Evolutionary conservation across 257 asterid genomes (phyloP), one percentile per base, ranked within the genome.

Genomic region (Petunia secreta): DNA sequence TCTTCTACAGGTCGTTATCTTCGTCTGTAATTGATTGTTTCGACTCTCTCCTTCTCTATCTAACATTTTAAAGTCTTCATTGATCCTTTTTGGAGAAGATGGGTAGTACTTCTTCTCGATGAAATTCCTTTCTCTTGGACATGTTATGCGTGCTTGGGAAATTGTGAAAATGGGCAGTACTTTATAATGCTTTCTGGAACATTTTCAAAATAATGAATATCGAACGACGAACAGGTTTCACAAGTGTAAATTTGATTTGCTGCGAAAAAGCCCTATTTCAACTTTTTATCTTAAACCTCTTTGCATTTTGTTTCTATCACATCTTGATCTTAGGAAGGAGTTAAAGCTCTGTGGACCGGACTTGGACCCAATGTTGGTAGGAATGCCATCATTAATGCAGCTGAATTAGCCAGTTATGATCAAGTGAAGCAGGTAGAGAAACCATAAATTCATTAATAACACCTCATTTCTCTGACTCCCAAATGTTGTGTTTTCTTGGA

Each of bases 371-470:
- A 96, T 78, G 58, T 94, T 84, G 97, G 93, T 36, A 96, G 99
- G 75, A 96, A 96, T 89, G 99, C 99, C 59, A 94, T 96, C 82
- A 94, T 96, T 83, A 96, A 96, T 85, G 98, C 98, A 53, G 99
- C 98, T 80, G 99, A 96, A 83, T 85, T 96, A 78, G 98, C 99
- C 64, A 96, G 98, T 83, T 94, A 96, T 84, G 99, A 94, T 87
- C 98, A 96, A 92, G 98, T 96, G 91, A 96, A 94, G 89, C 89
- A 95, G 97, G 98, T 93, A 78, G 9, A 39, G n/a, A 76, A 77
- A 50, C 66, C 48, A 66, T 65, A 14, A 6, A 8, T 11, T 48
- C 5, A 48, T 63, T 74, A 15, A 37, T 77, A 57, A 48, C 48
- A 38, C 59, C 77, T 79, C 69, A 55, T 59, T 75, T 37, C 78